phyloP scores from a whole-genome alignment of 176 grass and related monocot species.

The Chloris gayana region DNA sequence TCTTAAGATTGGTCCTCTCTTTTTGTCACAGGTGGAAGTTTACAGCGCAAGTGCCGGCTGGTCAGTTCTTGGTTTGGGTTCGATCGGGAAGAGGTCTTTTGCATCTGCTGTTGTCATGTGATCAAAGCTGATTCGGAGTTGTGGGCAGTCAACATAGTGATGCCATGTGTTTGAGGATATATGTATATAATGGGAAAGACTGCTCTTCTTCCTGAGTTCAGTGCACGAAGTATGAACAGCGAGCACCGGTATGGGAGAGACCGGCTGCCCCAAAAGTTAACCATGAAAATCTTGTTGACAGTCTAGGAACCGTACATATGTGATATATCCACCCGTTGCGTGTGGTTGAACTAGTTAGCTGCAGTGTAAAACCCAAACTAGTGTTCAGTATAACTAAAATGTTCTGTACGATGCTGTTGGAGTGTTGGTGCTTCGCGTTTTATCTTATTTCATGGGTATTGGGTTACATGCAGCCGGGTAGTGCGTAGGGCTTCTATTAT shows the following conservation, averaged over 20 bases:
- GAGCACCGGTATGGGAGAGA: neutral
- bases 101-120: constrained; percentile 60
- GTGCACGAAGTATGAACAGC: neutral
- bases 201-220: neutral
- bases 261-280: neutral
- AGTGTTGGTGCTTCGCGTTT: neutral
- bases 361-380: neutral
- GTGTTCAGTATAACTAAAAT: neutral
- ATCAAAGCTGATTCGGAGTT: neutral
- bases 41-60: constrained; percentile 58
- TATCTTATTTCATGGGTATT: neutral
- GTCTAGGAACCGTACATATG: neutral
- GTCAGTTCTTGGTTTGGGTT: constrained; percentile 40
- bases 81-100: constrained; percentile 78
- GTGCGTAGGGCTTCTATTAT: too few species aligned
- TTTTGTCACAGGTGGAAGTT: constrained; percentile 64
- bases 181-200: neutral
- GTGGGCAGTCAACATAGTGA: neutral
- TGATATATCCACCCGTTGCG: neutral
- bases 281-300: neutral
- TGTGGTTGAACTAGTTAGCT: neutral
- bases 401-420: neutral
- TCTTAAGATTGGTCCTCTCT: constrained; percentile 17
- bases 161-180: neutral
- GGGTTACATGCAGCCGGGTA: neutral